Conservation (phyloP, 768 basidiomycete genomes). For the Boletus rex-veris region DNA sequence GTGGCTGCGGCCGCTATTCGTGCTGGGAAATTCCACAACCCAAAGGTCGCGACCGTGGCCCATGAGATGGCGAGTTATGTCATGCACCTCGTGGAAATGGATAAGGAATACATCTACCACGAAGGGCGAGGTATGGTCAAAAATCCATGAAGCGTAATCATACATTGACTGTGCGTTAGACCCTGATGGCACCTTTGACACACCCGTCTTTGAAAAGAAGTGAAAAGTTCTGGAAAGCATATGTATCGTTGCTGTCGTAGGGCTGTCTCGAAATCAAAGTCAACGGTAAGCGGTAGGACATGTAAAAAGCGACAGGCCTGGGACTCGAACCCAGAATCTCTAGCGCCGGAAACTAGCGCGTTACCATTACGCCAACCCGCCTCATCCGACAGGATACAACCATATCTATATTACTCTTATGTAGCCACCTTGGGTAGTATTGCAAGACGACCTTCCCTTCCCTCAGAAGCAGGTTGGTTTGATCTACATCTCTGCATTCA, state of each 20-base stretch:
- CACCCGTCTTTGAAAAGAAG: slow-evolving; percentile 38
- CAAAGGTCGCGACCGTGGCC: slow-evolving; percentile 52
- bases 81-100: slow-evolving; percentile 58
- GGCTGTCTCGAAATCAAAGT: no score
- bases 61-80: slow-evolving; percentile 56
- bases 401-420: no score
- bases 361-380: slow-evolving; percentile 65
- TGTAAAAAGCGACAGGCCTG: slow-evolving; percentile 49
- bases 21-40: slow-evolving; percentile 50
- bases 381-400: not conserved
- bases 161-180: slow-evolving; percentile 18
- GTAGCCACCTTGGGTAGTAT: no score
- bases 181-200: slow-evolving; percentile 40
- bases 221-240: not conserved
- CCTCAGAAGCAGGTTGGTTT: no score
- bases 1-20: slow-evolving; percentile 61
- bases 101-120: slow-evolving; percentile 56
- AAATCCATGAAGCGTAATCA: no score
- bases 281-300: no score
- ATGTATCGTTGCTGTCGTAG: not conserved
- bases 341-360: slow-evolving; percentile 64
- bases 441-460: no score
- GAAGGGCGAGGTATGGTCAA: slow-evolving; percentile 51
- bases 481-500: no score
- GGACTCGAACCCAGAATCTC: slow-evolving; percentile 63